A percentile compares a stretch with the other conserved stretches of the same genome.
phyloP scores from a whole-genome alignment of 192 early-diverging fungal species.

The Geosiphon pyriformis region DNA sequence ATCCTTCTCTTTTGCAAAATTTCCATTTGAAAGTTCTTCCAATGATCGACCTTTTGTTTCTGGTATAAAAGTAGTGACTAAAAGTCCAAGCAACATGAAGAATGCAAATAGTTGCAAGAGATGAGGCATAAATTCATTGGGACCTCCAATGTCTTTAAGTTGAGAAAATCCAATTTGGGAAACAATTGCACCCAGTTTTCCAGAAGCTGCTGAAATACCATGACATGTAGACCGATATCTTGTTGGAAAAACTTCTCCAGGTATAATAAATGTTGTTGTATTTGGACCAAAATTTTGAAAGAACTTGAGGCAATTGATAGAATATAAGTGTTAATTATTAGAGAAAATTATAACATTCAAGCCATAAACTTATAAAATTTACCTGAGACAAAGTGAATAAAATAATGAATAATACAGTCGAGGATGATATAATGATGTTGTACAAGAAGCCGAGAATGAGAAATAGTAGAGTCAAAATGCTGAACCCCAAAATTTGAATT shows the following conservation, averaged over 20 bases:
- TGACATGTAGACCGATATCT: conserved; percentile 74
- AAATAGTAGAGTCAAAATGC: conserved; percentile 63
- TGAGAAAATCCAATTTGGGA: conserved; percentile 67
- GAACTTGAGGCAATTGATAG: conserved; percentile 61
- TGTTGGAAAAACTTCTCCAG: conserved; percentile 79
- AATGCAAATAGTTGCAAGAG: conserved; percentile 68
- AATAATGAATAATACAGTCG: conserved; percentile 39
- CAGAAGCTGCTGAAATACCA: conserved; percentile 75
- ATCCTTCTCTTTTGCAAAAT: too few relatives aligned
- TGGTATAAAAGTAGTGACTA: conserved; percentile 59
- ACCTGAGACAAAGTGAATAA: conserved; percentile 14
- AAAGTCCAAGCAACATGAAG: conserved; percentile 70
- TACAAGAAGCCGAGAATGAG: conserved; percentile 68
- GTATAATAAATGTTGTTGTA: conserved; percentile 81
- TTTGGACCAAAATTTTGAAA: conserved; percentile 98
- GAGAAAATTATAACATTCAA: neutral
- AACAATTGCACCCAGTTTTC: conserved; percentile 74
- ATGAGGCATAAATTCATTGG: conserved; percentile 53
- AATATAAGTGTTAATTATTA: neutral
- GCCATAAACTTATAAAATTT: neutral
- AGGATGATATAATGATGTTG: conserved; percentile 55
- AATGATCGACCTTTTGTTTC: conserved; percentile 74
- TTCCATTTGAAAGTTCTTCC: conserved; percentile 61
- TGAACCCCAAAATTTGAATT: conserved; percentile 94
- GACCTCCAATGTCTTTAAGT: conserved; percentile 68